phyloP scores from a whole-genome alignment of 176 grass and related monocot genomes.

The Oryza brachyantha region DNA sequence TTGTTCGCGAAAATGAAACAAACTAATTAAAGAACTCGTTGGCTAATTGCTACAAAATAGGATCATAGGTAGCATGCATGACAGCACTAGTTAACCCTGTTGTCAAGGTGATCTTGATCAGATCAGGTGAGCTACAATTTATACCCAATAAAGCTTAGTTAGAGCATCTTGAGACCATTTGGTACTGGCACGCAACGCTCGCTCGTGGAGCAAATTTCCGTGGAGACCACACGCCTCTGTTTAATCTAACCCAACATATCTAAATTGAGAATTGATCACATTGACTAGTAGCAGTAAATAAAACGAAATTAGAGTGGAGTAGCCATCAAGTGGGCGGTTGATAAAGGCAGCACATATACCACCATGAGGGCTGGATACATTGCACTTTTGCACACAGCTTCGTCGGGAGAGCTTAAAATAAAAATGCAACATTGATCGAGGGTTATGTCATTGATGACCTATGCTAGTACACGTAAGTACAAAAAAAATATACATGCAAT shows the following conservation, averaged over 20 bases:
- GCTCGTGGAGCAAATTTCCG: background rate
- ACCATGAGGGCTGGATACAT: background rate
- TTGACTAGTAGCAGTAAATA: background rate
- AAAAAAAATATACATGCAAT: background rate
- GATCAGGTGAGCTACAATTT: background rate
- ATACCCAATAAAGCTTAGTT: background rate
- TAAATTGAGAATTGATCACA: background rate
- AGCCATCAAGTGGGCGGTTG: conserved; percentile 3
- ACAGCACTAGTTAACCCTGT: too few species aligned
- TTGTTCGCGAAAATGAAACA: too few species aligned
- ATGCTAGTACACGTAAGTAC: background rate
- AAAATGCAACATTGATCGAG: conserved; percentile 6
- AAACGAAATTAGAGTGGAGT: background rate
- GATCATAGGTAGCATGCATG: too few species aligned
- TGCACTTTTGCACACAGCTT: background rate
- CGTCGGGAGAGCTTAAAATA: background rate
- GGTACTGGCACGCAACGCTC: background rate
- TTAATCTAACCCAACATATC: conserved; percentile 4
- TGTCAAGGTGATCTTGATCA: too few species aligned
- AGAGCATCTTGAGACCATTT: too few species aligned
- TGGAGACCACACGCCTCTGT: conserved; percentile 31
- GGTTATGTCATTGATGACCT: conserved; percentile 36
- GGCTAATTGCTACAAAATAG: too few species aligned
- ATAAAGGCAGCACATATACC: conserved; percentile 3
- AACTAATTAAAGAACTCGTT: too few species aligned